Percentiles rank a stretch among this genome's conserved stretches.
Evolutionary conservation across 2,329 filamentous ascomycete species (phyloP).

Genomic region (Trichoderma endophyticum): DNA sequence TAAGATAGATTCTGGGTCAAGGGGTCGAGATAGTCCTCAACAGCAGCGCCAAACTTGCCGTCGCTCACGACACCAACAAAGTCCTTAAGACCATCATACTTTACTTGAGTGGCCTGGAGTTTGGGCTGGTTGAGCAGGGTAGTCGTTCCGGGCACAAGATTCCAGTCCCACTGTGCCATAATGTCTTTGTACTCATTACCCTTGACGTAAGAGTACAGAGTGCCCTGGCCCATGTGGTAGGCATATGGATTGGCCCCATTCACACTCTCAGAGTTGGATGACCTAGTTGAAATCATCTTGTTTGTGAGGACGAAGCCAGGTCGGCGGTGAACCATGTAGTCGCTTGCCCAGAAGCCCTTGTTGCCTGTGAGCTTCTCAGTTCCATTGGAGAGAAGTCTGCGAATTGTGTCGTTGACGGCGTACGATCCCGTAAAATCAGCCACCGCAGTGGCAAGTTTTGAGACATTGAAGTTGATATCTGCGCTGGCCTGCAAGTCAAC

Average conservation of each 20-base stretch:
- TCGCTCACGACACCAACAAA: conserved; percentile 27
- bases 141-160: conserved; percentile 26
- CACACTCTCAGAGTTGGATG: conserved; percentile 23
- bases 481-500: conserved; percentile 25
- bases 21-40: conserved; percentile 24
- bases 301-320: conserved; percentile 21
- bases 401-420: conserved; percentile 20
- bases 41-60: conserved; percentile 22
- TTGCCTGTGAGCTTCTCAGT: conserved; percentile 25
- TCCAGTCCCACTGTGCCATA: conserved; percentile 27
- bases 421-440: conserved; percentile 22
- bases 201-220: conserved; percentile 25
- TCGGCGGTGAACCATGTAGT: conserved; percentile 26
- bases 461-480: conserved; percentile 27
- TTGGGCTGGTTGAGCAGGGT: conserved; percentile 21
- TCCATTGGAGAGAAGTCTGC: conserved; percentile 24
- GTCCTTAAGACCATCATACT: conserved; percentile 20
- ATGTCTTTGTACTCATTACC: conserved; percentile 28
- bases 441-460: conserved; percentile 22
- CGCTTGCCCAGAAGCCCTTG: conserved; percentile 26
- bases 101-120: conserved; percentile 5
- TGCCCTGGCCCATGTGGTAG: conserved; percentile 27
- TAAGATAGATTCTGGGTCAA: conserved; percentile 22
- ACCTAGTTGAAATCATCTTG: conserved; percentile 25
- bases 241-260: conserved; percentile 26